Conservation (phyloP, 768 basidiomycete genomes). For the Fomitopsis pulvina region DNA sequence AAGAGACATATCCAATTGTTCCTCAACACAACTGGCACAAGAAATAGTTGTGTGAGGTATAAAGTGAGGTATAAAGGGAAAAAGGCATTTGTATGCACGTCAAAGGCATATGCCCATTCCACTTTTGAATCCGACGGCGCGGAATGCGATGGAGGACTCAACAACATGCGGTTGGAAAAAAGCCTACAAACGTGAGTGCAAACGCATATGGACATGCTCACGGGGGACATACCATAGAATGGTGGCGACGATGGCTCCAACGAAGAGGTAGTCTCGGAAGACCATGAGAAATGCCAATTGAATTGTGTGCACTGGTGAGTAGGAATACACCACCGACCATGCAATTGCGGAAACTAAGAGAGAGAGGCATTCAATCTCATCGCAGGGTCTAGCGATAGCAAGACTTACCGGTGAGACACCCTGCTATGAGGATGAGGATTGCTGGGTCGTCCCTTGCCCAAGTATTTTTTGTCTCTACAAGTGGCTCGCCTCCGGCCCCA, state of each 20-base stretch:
- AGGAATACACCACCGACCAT: constrained; percentile 84
- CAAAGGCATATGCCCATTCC: constrained; percentile 94
- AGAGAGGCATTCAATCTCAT: neutral
- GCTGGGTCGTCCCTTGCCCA: constrained; percentile 99
- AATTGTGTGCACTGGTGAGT: constrained; percentile 47
- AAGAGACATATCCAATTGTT: constrained; percentile 93
- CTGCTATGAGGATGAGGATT: constrained; percentile 80
- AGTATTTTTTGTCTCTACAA: constrained; percentile 89
- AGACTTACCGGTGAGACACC: constrained; percentile 63
- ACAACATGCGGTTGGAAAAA: constrained; percentile 62
- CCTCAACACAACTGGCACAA: constrained; percentile 75
- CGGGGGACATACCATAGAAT: constrained; percentile 55
- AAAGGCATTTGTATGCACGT: constrained; percentile 95
- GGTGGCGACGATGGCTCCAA: constrained; percentile 70
- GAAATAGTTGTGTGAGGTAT: constrained; percentile 82
- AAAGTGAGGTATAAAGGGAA: constrained; percentile 90
- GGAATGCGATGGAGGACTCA: constrained; percentile 69
- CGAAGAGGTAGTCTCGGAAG: constrained; percentile 78
- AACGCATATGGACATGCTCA: constrained; percentile 1
- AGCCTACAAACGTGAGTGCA: constrained; percentile 37
- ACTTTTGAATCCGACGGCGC: constrained; percentile 64
- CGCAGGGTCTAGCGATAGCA: neutral
- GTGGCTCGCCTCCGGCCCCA: neutral
- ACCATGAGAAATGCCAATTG: constrained; percentile 76
- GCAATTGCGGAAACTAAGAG: constrained; percentile 66